Base-by-base conservation (phyloP, 2,329 filamentous ascomycete species). In the Kalaharituber pfeilii region DNA sequence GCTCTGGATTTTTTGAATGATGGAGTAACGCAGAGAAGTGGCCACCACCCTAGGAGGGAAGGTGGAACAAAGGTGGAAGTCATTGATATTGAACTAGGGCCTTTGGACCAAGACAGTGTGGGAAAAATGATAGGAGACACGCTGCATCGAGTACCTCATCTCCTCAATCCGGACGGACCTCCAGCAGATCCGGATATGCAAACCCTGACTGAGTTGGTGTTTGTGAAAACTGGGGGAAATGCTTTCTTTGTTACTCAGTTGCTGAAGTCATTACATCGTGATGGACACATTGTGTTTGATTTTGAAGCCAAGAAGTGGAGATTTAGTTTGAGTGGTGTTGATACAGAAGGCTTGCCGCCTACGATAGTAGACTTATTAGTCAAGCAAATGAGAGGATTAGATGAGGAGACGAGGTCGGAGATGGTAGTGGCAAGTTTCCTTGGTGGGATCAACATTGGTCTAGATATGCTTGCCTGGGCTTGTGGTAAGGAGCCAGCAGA, bases 221-320 rank as follows among this genome's bases (percentile, higher is more conserved):
- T 61, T 49, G 62, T 62, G 6, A 64, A 63, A 55, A 64, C 62
- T 3, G 56, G 60, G 29, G 62, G 62, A 29, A 64, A 64, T 49
- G 60, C 62, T 20, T 64, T 64, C 53, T 64, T 64, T 51, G 62
- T 64, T 18, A 60, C 59, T 39, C 62, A 64, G 39, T 49, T 64
- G 33, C 39, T 64, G 50, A 63, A 63, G 50, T 62, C 60, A 42
- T 56, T 64, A 28, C 59, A 63, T 29, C 60, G 62, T 15, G 62
- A 59, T 29, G 60, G 61, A 15, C 57, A 64, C 53, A 64, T 64
- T 44, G 56, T 55, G 30, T 64, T 63, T 53, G 62, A 64, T 55
- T 64, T 64, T 29, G 54, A 53, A 9, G 57, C 55, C 18, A 57
- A 57, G 27, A 57, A 62, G 47, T 64, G 62, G 62, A 57, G 62